Evolutionary conservation across 805 yeast genomes (phyloP), one percentile per base, ranked within the genome.

Genomic region (Nakazawaea ishiwadae): DNA sequence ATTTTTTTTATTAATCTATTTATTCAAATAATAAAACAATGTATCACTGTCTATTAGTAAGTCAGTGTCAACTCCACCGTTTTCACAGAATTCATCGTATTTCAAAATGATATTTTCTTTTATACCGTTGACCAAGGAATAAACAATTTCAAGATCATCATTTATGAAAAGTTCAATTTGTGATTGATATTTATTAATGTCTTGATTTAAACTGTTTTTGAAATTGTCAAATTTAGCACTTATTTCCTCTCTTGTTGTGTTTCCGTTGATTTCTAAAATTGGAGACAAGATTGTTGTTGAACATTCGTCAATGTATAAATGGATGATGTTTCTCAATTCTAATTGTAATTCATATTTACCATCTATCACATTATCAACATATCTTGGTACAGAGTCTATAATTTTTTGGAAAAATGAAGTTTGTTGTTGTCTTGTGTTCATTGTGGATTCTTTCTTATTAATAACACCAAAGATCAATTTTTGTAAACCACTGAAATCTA

Each of bases 321-420:
- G 82, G 19, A 89, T 86, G 3, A 81, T 66, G 46, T 77, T 79
- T 48, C 90, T 74, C 48, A 90, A 68, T 48, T 84, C 89, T 18
- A 77, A 66, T 50, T 84, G 85, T 31, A 90, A 66, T 56, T 90
- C 97, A 34, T 60, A 60, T 43, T 69, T 68, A 40, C 79, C 93
- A 61, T 90, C 96, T 35, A 81, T 75, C 84, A 83, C 83, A 55
- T 86, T 82, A 51, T 79, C 81, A 11, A 85, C 83, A 11, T 88
- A 87, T 48, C 75, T 79, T 0, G 96, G 96, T 2, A 83, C 84
- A 1, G 86, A 71, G 19, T 80, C 86, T 48, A 75, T 41, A 23
- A 62, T 31, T 55, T 54, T 16, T 51, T 43, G 40, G 48, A 47
- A 31, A 24, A 41, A 41, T 9, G 40, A 35, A n/a, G 40, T 41